Evolutionary conservation across 1,284 basidiomycete species (phyloP).

Genomic region (Puccinia polysora): DNA sequence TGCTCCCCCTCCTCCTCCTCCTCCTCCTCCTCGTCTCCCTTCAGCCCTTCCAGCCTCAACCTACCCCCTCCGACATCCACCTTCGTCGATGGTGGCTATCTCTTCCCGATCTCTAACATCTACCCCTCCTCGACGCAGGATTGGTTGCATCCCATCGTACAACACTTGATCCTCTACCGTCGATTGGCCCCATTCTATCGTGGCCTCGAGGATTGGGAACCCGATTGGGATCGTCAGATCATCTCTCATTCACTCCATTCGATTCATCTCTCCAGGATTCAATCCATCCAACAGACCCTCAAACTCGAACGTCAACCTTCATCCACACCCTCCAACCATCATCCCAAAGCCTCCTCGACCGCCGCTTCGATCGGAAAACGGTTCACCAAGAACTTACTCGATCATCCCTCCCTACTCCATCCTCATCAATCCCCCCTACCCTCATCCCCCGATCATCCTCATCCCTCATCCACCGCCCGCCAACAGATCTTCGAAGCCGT

Average conservation of each 20-base stretch:
- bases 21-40: background rate
- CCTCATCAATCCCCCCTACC: background rate
- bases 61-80: slow-evolving; percentile 59
- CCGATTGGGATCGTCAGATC: slow-evolving; percentile 75
- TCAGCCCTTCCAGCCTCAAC: background rate
- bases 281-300: slow-evolving; percentile 52
- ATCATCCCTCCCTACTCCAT: slow-evolving; percentile 1
- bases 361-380: slow-evolving; percentile 22
- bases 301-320: slow-evolving; percentile 50
- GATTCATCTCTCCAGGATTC: slow-evolving; percentile 49
- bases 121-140: slow-evolving; percentile 64
- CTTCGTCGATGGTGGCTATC: slow-evolving; percentile 65
- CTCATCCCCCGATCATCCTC: background rate
- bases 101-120: slow-evolving; percentile 83
- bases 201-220: slow-evolving; percentile 86
- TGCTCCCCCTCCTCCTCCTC: background rate
- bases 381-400: slow-evolving; percentile 44
- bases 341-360: background rate
- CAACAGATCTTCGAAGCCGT: slow-evolving; percentile 46
- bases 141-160: slow-evolving; percentile 82
- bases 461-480: slow-evolving; percentile 42
- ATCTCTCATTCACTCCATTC: slow-evolving; percentile 71
- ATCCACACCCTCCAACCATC: background rate
- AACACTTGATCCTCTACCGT: slow-evolving; percentile 77
- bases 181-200: slow-evolving; percentile 92